Conservation (phyloP, 208 protist genomes). For the Lotmaria passim region DNA sequence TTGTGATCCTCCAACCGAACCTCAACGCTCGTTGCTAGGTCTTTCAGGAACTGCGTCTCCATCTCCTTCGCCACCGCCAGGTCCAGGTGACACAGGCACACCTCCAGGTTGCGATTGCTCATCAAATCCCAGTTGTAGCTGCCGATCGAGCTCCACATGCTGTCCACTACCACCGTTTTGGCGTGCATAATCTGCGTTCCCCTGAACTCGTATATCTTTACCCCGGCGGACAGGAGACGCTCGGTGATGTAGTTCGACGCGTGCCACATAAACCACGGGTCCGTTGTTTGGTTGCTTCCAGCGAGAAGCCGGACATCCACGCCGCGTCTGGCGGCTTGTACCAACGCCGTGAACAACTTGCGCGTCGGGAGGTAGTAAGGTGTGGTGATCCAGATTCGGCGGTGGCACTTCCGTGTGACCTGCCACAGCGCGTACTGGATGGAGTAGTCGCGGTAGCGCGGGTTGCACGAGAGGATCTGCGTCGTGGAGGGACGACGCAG, state of each 20-base stretch:
- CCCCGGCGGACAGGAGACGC: conserved; percentile 69
- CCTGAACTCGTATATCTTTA: conserved; percentile 92
- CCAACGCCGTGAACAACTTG: conserved; percentile 76
- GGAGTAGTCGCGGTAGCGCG: conserved; percentile 80
- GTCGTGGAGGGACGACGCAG: conserved; percentile 48
- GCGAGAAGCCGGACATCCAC: conserved; percentile 92
- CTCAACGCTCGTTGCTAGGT: conserved; percentile 70
- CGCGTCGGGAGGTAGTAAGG: conserved; percentile 92
- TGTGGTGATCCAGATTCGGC: conserved; percentile 90
- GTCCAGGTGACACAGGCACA: conserved; percentile 83
- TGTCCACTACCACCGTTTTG: conserved; percentile 93
- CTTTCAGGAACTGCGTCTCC: conserved; percentile 85
- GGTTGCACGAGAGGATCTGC: conserved; percentile 89
- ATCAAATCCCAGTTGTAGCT: conserved; percentile 94
- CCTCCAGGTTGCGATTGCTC: conserved; percentile 93
- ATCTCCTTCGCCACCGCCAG: conserved; percentile 71
- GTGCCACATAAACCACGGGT: conserved; percentile 94
- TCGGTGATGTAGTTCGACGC: conserved; percentile 88
- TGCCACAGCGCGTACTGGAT: conserved; percentile 92
- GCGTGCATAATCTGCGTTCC: conserved; percentile 90
- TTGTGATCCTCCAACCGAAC: conserved; percentile 67
- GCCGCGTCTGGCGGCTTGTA: conserved; percentile 78
- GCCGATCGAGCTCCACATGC: conserved; percentile 89
- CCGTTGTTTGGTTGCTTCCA: conserved; percentile 82
- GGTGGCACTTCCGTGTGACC: conserved; percentile 79